Evolutionary conservation across 352 stramenopile genomes (phyloP).

Genomic region (Nothophytophthora sp.): DNA sequence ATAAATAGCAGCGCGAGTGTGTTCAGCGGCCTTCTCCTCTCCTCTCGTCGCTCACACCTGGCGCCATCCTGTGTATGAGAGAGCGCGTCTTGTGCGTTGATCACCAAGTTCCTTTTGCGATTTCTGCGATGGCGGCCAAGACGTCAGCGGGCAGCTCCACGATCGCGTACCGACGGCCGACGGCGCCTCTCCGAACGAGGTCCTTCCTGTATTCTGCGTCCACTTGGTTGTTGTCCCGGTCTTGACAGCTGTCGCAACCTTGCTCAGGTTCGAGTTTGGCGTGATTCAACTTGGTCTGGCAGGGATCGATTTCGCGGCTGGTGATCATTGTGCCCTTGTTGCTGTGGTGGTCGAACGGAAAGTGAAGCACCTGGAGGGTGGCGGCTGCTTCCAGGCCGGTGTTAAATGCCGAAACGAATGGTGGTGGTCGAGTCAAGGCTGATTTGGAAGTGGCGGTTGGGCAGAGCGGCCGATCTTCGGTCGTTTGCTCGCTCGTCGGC

Average conservation of each 20-base stretch:
- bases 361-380: too few species aligned
- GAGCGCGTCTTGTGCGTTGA: background rate
- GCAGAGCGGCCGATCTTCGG: background rate
- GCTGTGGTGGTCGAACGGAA: slow-evolving; percentile 1
- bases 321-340: slow-evolving; percentile 20
- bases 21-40: background rate
- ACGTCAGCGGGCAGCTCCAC: slow-evolving; percentile 18
- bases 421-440: slow-evolving; percentile 1
- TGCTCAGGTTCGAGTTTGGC: slow-evolving; percentile 12
- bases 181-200: slow-evolving; percentile 30
- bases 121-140: slow-evolving; percentile 18
- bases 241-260: background rate
- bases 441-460: slow-evolving; percentile 16
- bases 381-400: too few species aligned
- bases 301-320: slow-evolving; percentile 10
- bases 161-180: slow-evolving; percentile 35
- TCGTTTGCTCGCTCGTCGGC: slow-evolving; percentile 1
- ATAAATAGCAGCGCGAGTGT: slow-evolving; percentile 1
- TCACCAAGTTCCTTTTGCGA: slow-evolving; percentile 22
- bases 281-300: slow-evolving; percentile 17
- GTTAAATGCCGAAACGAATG: too few species aligned
- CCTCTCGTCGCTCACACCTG: slow-evolving; percentile 1
- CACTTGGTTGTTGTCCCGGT: slow-evolving; percentile 11
- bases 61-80: background rate
- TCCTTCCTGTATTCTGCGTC: slow-evolving; percentile 26